Evolutionary conservation across 352 stramenopile species (phyloP).

Genomic region (Globisporangium sylvaticum): DNA sequence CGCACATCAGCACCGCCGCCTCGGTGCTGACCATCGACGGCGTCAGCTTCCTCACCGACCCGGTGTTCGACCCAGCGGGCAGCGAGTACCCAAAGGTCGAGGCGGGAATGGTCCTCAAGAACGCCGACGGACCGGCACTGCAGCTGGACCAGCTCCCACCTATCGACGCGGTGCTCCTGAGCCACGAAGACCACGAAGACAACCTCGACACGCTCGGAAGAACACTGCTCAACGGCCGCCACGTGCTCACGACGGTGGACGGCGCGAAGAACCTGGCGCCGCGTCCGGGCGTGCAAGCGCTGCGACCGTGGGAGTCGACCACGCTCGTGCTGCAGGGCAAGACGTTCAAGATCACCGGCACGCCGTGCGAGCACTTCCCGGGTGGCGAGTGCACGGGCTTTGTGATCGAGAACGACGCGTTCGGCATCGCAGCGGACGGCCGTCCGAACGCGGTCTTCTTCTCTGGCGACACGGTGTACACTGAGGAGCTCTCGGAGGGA

Average conservation of each 20-base stretch:
- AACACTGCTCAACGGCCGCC: constrained; percentile 39
- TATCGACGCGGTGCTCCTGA: constrained; percentile 32
- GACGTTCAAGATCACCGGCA: constrained; percentile 36
- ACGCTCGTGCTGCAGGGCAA: constrained; percentile 26
- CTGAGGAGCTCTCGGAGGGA: constrained; percentile 21
- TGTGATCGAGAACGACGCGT: constrained; percentile 29
- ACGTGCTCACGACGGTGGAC: constrained; percentile 31
- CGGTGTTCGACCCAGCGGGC: constrained; percentile 24
- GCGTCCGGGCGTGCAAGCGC: constrained; percentile 29
- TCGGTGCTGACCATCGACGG: constrained; percentile 36
- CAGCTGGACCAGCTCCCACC: constrained; percentile 27
- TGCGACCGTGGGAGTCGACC: constrained; percentile 27
- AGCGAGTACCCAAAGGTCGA: constrained; percentile 15
- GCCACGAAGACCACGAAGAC: constrained; percentile 38
- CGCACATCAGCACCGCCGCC: constrained; percentile 35
- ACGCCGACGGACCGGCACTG: constrained; percentile 20
- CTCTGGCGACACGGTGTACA: constrained; percentile 36
- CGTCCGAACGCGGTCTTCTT: constrained; percentile 36
- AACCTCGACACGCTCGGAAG: constrained; percentile 33
- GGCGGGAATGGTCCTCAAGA: constrained; percentile 12
- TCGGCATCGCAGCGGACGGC: constrained; percentile 25
- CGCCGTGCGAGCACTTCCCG: constrained; percentile 29
- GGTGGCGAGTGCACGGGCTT: constrained; percentile 34
- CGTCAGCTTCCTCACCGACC: constrained; percentile 39
- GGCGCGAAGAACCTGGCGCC: constrained; percentile 37